A percentile compares a stretch with the other conserved stretches of the same genome.
These are phyloP conservation scores for Colletotrichum paranaense DNA, from an alignment of 2,329 filamentous ascomycete genomes.

Conservation along the genomic window DNA sequence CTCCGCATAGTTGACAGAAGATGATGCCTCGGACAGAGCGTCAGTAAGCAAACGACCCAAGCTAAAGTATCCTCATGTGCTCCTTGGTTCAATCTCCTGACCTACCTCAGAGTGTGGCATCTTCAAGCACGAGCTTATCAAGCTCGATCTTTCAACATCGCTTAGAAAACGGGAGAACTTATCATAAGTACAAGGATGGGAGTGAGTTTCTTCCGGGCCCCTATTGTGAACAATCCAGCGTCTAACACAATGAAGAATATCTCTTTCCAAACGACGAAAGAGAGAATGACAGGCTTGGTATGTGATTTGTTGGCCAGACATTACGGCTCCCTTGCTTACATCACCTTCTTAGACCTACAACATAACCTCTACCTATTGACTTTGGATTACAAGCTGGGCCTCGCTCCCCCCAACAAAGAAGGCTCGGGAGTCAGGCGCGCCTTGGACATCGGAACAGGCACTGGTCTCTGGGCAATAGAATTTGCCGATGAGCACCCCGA, in stretches of 20 bases:
- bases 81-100: not conserved
- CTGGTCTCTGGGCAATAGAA: conserved; percentile 49
- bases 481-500: conserved; percentile 47
- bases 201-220: not conserved
- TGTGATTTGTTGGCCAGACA: not conserved
- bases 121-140: not conserved
- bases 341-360: conserved; percentile 48
- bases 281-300: not conserved
- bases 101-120: not conserved
- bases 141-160: not conserved
- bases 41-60: not conserved
- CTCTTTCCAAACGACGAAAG: not conserved
- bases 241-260: not conserved
- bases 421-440: conserved; percentile 37
- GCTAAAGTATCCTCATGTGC: not conserved
- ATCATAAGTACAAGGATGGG: conserved; percentile 4
- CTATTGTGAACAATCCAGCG: not conserved
- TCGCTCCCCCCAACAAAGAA: not conserved
- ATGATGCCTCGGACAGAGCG: not conserved
- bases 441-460: conserved; percentile 41
- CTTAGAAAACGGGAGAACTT: not conserved
- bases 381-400: not conserved
- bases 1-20: not conserved
- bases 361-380: conserved; percentile 43
- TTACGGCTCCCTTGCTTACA: not conserved